Base-by-base conservation (phyloP, 352 stramenopile species). In the Pythium vanterpoolii region DNA sequence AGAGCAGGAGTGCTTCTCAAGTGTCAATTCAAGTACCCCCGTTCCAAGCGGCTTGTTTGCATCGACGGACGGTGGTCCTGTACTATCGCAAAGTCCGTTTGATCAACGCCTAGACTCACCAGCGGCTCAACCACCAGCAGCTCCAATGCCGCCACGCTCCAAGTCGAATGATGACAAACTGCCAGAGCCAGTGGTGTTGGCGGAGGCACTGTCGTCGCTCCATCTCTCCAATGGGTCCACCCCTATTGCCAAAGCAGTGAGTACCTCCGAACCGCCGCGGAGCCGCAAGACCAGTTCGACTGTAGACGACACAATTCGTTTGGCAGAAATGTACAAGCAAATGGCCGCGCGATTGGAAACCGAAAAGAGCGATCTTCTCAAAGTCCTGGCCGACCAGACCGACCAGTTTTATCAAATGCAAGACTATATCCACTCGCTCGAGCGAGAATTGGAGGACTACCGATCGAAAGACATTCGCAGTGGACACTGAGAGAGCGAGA, bases 281-380 rank as follows among this genome's bases (percentile, higher is more conserved):
- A 49, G 26, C n/a, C 49, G 52, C 27, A 9, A 14, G 4, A 60
- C 43, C 3, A 60, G 45, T 7, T 47, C 60, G 34, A 51, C 52
- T 7, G 27, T 83, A 14, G 79, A 87, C 31, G 78, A 89, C 55
- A 82, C 75, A 21, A 62, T 76, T 9, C 85, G 77, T 42, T 58
- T 93, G n/a, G 83, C 74, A 18, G 76, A 86, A 61, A 87, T 90
- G 81, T 93, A 91, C 75, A 90, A 91, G 60, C 76, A 88, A 56
- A 93, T 91, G 82, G 73, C 79, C 14, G 64, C 84, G 39, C 76
- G 84, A 13, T 52, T 93, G n/a, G 73, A 93, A 44, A 67, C 63
- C 9, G 84, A 93, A 54, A 93, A 93, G 59, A 75, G 76, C 52
- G 80, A 89, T 40, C 56, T 93, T 50, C 67, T 93, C 6, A 76